Base-by-base conservation (phyloP, 2,329 filamentous ascomycete genomes). In the Talaromyces sp. region DNA sequence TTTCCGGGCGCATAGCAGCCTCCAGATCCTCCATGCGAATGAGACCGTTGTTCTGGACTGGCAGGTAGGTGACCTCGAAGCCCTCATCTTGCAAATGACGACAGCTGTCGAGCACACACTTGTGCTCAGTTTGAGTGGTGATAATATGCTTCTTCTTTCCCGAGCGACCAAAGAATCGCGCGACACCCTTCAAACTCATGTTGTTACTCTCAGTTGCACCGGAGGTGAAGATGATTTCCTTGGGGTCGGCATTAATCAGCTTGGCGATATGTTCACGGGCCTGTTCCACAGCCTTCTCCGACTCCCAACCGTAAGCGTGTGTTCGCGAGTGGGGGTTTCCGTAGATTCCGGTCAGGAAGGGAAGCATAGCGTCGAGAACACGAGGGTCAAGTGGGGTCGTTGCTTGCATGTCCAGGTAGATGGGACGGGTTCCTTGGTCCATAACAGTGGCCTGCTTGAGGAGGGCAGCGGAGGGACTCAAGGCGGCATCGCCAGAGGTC, bases 81-180 rank as follows among this genome's bases (percentile, higher is more conserved):
- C 94, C 94, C 67, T 99, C 94, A 65, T 97, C 93, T 76, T 97
- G 92, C 61, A 99, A 80, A 84, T 97, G 92, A 60, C 94, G 84
- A 75, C 93, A 97, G 77, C 92, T 97, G 77, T 99, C 94, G 47
- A 99, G 82, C 14, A 99, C 94, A 75, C 94, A 99, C 79, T 99
- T 99, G 82, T 99, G 94, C 77, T 99, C 94, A 0, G 94, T 99
- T 78, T 97, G 94, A 35, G 86, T 91, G 20, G 94, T 99, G 73
- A 99, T 91, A 68, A 99, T 93, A 75, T 99, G 94, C 78, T 89
- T 96, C 86, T 97, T 97, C 85, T 97, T 97, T 65, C 91, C 92
- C 2, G 85, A 86, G 52, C 90, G 86, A 61, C 91, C 91, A 71
- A 97, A 97, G 77, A 99, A 99, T 58, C 93, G 84, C 17, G 94